Evolutionary conservation across 495 filamentous ascomycete species (phyloP).

Genomic region (Podospora sp.): DNA sequence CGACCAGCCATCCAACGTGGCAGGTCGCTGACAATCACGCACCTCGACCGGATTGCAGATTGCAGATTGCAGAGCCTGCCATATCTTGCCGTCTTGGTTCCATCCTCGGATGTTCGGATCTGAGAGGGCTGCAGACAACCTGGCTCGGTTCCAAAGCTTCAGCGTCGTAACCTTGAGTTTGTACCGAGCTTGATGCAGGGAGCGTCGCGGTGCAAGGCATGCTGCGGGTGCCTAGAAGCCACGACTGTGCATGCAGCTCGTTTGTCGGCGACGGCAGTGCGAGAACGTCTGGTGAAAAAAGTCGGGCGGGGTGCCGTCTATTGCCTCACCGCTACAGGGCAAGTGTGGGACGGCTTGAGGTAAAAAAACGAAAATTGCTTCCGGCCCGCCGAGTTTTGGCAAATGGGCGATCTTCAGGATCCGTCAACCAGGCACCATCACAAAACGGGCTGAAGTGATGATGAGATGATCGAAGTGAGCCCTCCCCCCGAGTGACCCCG

Average conservation of each 20-base stretch:
- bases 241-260: neutral
- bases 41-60: too few species aligned
- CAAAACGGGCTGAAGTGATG: neutral
- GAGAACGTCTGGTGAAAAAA: neutral
- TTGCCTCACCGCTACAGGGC: neutral
- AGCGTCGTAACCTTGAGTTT: neutral
- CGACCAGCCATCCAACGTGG: neutral
- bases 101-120: neutral
- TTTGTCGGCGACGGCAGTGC: neutral
- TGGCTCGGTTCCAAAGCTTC: neutral
- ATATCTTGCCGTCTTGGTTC: neutral
- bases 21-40: neutral
- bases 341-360: neutral
- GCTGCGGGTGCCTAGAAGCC: neutral
- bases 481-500: too few species aligned
- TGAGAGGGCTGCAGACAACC: neutral
- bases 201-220: neutral
- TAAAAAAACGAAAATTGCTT: neutral
- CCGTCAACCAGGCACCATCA: neutral
- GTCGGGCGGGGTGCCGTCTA: neutral
- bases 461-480: neutral
- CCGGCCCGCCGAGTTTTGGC: slow-evolving; percentile 1
- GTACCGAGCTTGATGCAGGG: neutral
- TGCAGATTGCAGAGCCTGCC: neutral
- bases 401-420: slow-evolving; percentile 5